Percentiles rank a stretch among this genome's conserved stretches.
Conservation (phyloP, 2,329 filamentous ascomycete genomes). For the Thielaviopsis populi region DNA sequence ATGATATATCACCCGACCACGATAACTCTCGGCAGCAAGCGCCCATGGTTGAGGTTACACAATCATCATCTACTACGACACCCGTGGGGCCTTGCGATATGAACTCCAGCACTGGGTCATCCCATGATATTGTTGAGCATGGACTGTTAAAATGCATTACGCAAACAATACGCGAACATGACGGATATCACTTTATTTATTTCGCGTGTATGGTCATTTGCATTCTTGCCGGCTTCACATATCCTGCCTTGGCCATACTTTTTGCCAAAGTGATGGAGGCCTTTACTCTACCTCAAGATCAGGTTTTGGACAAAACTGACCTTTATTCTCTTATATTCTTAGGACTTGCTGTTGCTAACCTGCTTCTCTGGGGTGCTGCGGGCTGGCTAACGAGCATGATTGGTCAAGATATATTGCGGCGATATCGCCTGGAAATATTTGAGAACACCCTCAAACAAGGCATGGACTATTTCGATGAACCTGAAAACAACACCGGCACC, state of each 20-base stretch:
- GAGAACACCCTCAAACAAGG: slow-evolving; percentile 40
- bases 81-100: neutral
- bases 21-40: neutral
- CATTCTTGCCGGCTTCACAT: slow-evolving; percentile 23
- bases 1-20: neutral
- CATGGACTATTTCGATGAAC: slow-evolving; percentile 32
- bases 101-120: neutral
- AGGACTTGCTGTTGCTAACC: slow-evolving; percentile 33
- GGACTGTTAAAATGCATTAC: slow-evolving; percentile 4
- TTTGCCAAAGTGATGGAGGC: slow-evolving; percentile 28
- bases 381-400: slow-evolving; percentile 27
- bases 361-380: slow-evolving; percentile 29
- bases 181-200: neutral
- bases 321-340: slow-evolving; percentile 45
- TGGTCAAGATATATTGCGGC: slow-evolving; percentile 25
- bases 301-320: slow-evolving; percentile 28
- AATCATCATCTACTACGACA: neutral
- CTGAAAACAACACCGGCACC: slow-evolving; percentile 26
- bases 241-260: slow-evolving; percentile 31
- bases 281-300: slow-evolving; percentile 22
- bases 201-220: neutral
- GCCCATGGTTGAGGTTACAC: neutral
- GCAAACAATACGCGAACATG: slow-evolving; percentile 8
- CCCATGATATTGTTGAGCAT: neutral
- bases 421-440: slow-evolving; percentile 30